Evolutionary conservation across 2,329 filamentous ascomycete genomes (phyloP), one percentile per base, ranked within the genome.

Genomic region (Cytospora schulzeri): DNA sequence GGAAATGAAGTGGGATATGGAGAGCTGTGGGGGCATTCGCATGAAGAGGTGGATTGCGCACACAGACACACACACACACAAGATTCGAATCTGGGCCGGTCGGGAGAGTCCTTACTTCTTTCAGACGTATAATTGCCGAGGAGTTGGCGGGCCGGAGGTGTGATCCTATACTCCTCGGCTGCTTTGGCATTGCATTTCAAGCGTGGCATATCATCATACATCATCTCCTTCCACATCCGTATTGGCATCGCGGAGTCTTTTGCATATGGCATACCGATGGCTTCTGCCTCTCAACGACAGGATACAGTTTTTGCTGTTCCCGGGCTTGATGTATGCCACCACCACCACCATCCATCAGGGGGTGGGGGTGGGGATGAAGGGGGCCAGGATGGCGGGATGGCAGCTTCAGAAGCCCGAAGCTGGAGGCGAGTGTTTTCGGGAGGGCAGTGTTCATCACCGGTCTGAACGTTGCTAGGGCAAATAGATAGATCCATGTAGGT

Each of bases 151-250:
- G 29, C 33, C 29, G 33, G 28, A 15, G 35, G 14, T 54, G 31
- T n/a, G 29, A 38, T 28, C n/a, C 19, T 19, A 26, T 33, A 22
- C 29, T 7, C 12, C 28, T 29, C 50, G 52, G 14, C 12, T 33
- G 38, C 28, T 24, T 22, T 62, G 38, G 29, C 22, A n/a, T 56
- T 62, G 60, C 60, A 56, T 56, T 62, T 56, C 38, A 24, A 62
- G 60, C 60, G 60, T 31, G 31, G 52, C 60, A 62, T 31, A 48
- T 53, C 24, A 53, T 56, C 14, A 50, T 56, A n/a, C n/a, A n/a
- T n/a, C n/a, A n/a, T n/a, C n/a, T 62, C 29, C 24, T 56, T 50
- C 19, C 22, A 62, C 41, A 35, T 14, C 26, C 29, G 15, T 24
- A 29, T 41, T 19, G 38, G 60, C 52, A 62, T 56, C n/a, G 52